Evolutionary conservation across 1,284 basidiomycete genomes (phyloP), one percentile per base, ranked within the genome.

Genomic region (Kalmanozyma brasiliensis): DNA sequence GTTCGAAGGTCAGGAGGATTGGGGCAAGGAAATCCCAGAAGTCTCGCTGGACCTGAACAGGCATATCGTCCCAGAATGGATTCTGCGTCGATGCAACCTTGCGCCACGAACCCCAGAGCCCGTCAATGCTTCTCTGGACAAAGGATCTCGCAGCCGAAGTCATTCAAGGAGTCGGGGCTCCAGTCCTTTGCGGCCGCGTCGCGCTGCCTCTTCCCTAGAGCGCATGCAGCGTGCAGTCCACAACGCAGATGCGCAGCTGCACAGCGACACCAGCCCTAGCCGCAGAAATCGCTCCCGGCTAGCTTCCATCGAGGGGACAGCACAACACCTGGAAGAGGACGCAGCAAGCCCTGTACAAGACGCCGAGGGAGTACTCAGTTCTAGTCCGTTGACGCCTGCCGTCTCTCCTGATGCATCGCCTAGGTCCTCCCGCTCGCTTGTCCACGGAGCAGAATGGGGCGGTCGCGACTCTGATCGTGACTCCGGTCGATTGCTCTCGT

Each of bases 1-100:
- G 51, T 83, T 82, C 44, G 68, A 77, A 14, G 81, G 79, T 1
- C 73, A 77, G 44, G 71, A 76, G 9, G 67, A 77, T 8, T 72
- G 75, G 36, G 72, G 73, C 20, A 69, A 77, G 10, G 83, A 84
- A 61, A 82, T 85, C 11, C 83, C 84, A 2, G 83, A 98, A 82
- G 95, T 98, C 19, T 89, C 89, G 16, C 86, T 98, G 37, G 93
- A 95, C 77, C 89, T 89, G 70, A 98, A 98, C 81, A 87, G 92
- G 5, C 95, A 98, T 83, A 96, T 98, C 59, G 89, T 98, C 40
- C 96, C 95, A 1, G 89, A 94, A 68, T 97, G 93, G 91, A 86
- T 98, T 82, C 72, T 84, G 5, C 82, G 81, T 65, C 74, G 82
- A 30, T 77, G 75, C 60, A 74, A 70, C 24, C 48, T 60, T 10